Evolutionary conservation across 73 alveolate genomes (phyloP).

Genomic region (Symbiodinium natans): DNA sequence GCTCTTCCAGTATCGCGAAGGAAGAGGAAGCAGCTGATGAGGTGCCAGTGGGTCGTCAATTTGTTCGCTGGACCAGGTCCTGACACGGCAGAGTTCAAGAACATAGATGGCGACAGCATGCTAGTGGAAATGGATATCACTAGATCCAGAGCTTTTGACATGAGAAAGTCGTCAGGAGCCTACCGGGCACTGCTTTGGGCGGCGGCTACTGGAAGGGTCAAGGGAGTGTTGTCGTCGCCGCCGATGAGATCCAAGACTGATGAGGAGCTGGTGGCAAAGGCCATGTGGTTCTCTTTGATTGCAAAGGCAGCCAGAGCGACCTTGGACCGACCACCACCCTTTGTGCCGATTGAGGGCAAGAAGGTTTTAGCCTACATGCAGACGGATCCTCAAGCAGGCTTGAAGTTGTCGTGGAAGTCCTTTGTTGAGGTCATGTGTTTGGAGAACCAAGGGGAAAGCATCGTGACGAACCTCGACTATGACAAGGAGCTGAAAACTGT

Average conservation of each 20-base stretch:
- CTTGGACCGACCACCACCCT: not conserved
- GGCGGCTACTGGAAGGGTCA: not conserved
- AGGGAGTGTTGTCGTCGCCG: not conserved
- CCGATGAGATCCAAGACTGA: not conserved
- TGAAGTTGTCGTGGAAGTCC: not conserved
- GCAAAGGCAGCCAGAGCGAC: not conserved
- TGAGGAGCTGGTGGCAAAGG: not conserved
- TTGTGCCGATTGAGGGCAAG: not conserved
- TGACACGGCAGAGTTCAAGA: not conserved
- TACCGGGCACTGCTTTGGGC: not conserved
- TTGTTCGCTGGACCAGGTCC: not conserved
- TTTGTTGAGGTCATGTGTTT: not conserved
- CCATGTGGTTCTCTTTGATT: not conserved
- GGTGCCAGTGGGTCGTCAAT: not conserved
- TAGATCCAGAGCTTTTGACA: not conserved
- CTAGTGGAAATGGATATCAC: not conserved
- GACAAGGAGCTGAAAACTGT: not conserved
- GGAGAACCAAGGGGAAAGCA: not conserved
- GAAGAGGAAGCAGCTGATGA: not conserved
- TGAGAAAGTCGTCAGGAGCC: not conserved
- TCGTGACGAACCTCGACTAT: not conserved
- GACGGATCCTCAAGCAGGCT: too few relatives aligned
- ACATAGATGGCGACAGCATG: not conserved
- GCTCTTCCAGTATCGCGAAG: not conserved
- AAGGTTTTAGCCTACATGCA: not conserved